A percentile compares a stretch with the other conserved stretches of the same genome.
These are phyloP conservation scores for Penicillium ochrochloron DNA, from an alignment of 495 filamentous ascomycete genomes.

Conservation along the genomic window DNA sequence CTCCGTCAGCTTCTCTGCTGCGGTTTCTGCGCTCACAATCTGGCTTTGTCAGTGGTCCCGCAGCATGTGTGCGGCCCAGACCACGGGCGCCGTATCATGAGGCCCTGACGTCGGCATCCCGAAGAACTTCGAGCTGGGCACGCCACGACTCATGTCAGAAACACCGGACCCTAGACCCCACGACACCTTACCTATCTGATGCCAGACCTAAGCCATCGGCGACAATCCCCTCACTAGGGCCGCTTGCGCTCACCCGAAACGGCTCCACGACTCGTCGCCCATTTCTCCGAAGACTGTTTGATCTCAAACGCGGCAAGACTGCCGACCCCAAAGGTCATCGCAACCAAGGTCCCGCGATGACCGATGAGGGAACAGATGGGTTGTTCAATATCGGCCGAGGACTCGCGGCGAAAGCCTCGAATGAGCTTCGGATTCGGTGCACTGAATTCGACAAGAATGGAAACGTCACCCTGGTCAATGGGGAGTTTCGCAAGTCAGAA, in stretches of 20 bases:
- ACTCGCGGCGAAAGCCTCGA: slow-evolving; percentile 70
- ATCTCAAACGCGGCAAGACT: slow-evolving; percentile 39
- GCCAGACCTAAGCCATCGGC: slow-evolving; percentile 19
- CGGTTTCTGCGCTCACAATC: slow-evolving; percentile 66
- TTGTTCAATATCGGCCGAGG: slow-evolving; percentile 60
- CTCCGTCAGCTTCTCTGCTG: slow-evolving; percentile 63
- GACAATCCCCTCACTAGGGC: slow-evolving; percentile 3
- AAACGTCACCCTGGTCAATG: slow-evolving; percentile 92
- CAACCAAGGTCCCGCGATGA: slow-evolving; percentile 29
- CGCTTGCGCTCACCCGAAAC: slow-evolving; percentile 35
- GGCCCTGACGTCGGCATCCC: slow-evolving; percentile 24
- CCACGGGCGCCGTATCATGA: slow-evolving; percentile 15
- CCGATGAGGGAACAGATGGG: slow-evolving; percentile 45
- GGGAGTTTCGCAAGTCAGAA: slow-evolving; percentile 96
- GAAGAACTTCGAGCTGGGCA: slow-evolving; percentile 32
- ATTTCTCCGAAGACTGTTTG: slow-evolving; percentile 63
- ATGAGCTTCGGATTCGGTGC: slow-evolving; percentile 83
- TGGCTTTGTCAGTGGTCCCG: slow-evolving; percentile 55
- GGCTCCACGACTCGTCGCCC: slow-evolving; percentile 49
- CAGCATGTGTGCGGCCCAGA: slow-evolving; percentile 29
- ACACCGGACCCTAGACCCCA: slow-evolving; percentile 18
- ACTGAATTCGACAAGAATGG: slow-evolving; percentile 94
- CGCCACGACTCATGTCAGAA: slow-evolving; percentile 23
- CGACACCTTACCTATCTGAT: slow-evolving; percentile 12
- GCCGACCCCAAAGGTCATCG: slow-evolving; percentile 31